Evolutionary conservation across 352 stramenopile genomes (phyloP).

Genomic region (Pythium rishiriense): DNA sequence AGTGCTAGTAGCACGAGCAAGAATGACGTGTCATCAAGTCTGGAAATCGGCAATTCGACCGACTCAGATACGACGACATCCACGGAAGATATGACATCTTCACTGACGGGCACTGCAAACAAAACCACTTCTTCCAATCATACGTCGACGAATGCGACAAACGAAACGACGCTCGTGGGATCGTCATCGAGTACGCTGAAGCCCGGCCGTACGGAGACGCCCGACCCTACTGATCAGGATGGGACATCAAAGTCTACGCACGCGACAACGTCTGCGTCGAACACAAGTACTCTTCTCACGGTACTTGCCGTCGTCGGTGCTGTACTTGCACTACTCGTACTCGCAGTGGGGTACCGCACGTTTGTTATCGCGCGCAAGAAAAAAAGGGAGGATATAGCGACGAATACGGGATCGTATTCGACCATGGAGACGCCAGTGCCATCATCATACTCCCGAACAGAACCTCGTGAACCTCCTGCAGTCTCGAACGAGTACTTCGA

Average conservation of each 20-base stretch:
- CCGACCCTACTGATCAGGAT: no score
- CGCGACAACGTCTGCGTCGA: not conserved
- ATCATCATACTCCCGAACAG: not conserved
- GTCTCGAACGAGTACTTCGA: not conserved
- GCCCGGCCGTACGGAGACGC: not conserved
- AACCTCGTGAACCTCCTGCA: not conserved
- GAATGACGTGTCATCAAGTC: not conserved
- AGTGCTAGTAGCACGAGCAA: not conserved
- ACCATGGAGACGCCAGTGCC: not conserved
- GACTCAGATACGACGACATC: not conserved
- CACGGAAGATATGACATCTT: no score
- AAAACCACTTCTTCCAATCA: not conserved
- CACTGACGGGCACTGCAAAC: not conserved
- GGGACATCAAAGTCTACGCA: not conserved
- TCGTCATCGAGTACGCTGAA: not conserved
- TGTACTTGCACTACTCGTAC: not conserved
- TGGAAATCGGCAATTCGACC: not conserved
- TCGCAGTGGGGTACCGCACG: not conserved
- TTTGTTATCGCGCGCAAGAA: not conserved
- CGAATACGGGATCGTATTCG: not conserved
- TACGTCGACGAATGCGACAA: not conserved
- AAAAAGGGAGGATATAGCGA: not conserved
- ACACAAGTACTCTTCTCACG: not conserved
- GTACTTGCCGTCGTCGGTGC: not conserved
- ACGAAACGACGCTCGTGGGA: not conserved